Conservation (phyloP, 2,329 filamentous ascomycete genomes). For the Triangularia verruculosa region DNA sequence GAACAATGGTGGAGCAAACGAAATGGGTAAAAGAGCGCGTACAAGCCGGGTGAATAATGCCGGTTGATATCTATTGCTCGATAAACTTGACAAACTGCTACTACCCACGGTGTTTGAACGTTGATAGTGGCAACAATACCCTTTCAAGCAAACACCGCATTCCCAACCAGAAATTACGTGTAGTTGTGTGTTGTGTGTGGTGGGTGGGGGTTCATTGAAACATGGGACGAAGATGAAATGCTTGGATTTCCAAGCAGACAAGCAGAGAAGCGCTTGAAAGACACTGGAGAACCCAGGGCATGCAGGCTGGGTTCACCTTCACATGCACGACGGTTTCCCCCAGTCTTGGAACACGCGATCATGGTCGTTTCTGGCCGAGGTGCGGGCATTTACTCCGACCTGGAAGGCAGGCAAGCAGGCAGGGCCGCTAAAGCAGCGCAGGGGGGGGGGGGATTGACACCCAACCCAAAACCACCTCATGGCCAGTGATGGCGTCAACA, state of each 20-base stretch:
- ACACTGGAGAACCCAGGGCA: background rate
- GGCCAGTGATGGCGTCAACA: too few species aligned
- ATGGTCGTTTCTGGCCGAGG: background rate
- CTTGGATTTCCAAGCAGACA: background rate
- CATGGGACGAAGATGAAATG: background rate
- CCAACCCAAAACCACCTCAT: slow-evolving; percentile 16
- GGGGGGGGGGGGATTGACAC: background rate
- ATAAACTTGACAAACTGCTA: background rate
- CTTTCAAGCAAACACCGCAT: background rate
- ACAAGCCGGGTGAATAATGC: background rate
- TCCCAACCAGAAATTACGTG: background rate
- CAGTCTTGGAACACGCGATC: slow-evolving; percentile 2
- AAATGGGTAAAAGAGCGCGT: background rate
- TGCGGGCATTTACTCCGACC: background rate
- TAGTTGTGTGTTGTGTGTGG: background rate
- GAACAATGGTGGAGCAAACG: background rate
- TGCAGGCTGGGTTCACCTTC: background rate
- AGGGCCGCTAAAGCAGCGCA: background rate
- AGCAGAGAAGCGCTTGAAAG: background rate
- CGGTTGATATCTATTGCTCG: background rate
- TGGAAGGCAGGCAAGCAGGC: background rate
- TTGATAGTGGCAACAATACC: background rate
- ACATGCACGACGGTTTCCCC: background rate
- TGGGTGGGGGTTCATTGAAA: background rate
- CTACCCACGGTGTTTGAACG: background rate